phyloP scores from a whole-genome alignment of 257 asterid genomes.

The Solanum appendiculatum region DNA sequence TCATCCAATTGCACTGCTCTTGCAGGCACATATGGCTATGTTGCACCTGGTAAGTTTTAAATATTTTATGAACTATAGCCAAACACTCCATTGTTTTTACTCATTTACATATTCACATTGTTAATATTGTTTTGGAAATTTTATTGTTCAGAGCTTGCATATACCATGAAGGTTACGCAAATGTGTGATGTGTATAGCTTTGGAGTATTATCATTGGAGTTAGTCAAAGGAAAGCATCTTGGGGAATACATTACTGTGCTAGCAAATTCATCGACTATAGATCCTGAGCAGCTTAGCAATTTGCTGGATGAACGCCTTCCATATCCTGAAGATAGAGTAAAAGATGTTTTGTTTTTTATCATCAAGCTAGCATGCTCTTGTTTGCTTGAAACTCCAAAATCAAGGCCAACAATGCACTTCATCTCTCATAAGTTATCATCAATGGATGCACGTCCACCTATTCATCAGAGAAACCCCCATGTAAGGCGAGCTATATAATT shows the following conservation, averaged over 20 bases:
- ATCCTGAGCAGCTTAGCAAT: background rate
- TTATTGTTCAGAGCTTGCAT: background rate
- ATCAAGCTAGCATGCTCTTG: background rate
- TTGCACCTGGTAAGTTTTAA: background rate
- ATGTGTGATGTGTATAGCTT: conserved; percentile 7
- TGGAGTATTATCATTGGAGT: background rate
- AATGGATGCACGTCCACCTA: background rate
- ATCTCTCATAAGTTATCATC: background rate
- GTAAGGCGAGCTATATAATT: background rate
- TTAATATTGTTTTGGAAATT: background rate
- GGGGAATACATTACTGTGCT: background rate
- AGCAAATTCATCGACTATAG: background rate
- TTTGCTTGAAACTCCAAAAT: background rate
- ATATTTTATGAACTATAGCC: background rate
- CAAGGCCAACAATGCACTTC: background rate
- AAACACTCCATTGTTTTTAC: background rate
- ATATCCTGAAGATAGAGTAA: background rate
- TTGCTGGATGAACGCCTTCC: background rate
- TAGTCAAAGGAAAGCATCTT: background rate
- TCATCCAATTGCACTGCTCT: no score
- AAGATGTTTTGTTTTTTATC: background rate
- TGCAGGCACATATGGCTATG: no score
- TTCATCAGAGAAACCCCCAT: no score
- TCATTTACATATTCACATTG: background rate
- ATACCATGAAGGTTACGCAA: background rate